A percentile compares a stretch with the other conserved stretches of the same genome.
Conservation (phyloP, 495 filamentous ascomycete species). For the Aspergillus avenaceus region DNA sequence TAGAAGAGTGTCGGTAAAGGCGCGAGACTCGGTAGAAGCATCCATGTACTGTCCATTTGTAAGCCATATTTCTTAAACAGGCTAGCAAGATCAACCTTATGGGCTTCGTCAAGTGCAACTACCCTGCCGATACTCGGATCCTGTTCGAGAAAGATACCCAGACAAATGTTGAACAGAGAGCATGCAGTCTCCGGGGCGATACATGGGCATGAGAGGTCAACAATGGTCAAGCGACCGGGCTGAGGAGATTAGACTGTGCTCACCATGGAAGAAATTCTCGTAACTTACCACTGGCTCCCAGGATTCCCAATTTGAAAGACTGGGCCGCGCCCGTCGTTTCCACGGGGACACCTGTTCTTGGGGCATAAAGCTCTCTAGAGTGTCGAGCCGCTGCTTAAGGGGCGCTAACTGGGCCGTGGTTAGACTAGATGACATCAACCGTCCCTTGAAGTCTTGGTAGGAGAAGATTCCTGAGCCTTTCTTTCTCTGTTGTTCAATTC, state of each 20-base stretch:
- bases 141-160: conserved; percentile 57
- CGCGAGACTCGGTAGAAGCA: conserved; percentile 32
- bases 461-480: conserved; percentile 43
- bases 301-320: too few species aligned
- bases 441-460: conserved; percentile 47
- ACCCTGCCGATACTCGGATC: conserved; percentile 37
- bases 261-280: too few species aligned
- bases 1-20: conserved; percentile 61
- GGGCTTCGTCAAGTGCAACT: conserved; percentile 56
- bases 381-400: conserved; percentile 53
- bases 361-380: conserved; percentile 55
- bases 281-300: conserved; percentile 12
- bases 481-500: conserved; percentile 38
- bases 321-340: background rate
- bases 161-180: conserved; percentile 63
- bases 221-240: conserved; percentile 70
- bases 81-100: too few species aligned
- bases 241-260: too few species aligned
- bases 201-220: conserved; percentile 73
- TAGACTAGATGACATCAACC: conserved; percentile 31
- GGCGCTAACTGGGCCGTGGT: conserved; percentile 43
- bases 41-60: conserved; percentile 59
- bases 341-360: conserved; percentile 8
- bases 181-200: conserved; percentile 63
- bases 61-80: too few species aligned